Base-by-base conservation (phyloP, 176 grass and related monocot genomes). In the Saccharum spontaneum region DNA sequence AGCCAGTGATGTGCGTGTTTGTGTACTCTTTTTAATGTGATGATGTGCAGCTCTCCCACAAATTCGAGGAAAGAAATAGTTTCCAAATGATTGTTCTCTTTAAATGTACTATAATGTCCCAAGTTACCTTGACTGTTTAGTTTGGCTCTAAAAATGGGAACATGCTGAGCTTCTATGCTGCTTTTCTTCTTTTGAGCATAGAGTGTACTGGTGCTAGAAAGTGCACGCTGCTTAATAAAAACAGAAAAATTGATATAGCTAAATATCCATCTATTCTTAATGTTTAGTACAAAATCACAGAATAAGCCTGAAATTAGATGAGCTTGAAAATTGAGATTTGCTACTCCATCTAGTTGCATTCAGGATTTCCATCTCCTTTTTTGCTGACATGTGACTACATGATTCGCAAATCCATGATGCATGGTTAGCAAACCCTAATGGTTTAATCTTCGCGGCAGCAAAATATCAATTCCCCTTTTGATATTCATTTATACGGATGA, bases 231-330 rank as follows among this genome's bases (percentile, higher is more conserved):
- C 69, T 68, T 50, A 67, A 61, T 65, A 78, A 15, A 49, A 22
- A 49, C 16, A 64, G 17, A 24, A 71, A 22, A 50, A 54, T 4
- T 71, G n/a, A 61, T 24, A 50, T 64, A 37, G 44, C 20, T 69
- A 50, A 31, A n/a, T 73, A 14, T 67, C 10, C 28, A 12, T 72
- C 38, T 70, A 67, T 82, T 85, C 81, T 45, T 15, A 24, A 69
- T 76, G 39, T 76, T 78, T 63, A 57, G 38, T 50, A 30, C 49
- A 82, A 70, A 24, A 76, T 45, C 45, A 34, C 4, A 82, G 64
- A 72, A 64, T 34, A 68, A 45, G 13, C 72, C 17, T 37, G 30
- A 38, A 44, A 77, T 69, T 22, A 17, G 15, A 54, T 72, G 18
- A 16, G 16, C 16, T 67, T 74, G 44, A 74, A 31, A 30, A 10